Evolutionary conservation across 139 green algal species (phyloP), one percentile per base, ranked within the genome.

Genomic region (Chlorella ohadii): DNA sequence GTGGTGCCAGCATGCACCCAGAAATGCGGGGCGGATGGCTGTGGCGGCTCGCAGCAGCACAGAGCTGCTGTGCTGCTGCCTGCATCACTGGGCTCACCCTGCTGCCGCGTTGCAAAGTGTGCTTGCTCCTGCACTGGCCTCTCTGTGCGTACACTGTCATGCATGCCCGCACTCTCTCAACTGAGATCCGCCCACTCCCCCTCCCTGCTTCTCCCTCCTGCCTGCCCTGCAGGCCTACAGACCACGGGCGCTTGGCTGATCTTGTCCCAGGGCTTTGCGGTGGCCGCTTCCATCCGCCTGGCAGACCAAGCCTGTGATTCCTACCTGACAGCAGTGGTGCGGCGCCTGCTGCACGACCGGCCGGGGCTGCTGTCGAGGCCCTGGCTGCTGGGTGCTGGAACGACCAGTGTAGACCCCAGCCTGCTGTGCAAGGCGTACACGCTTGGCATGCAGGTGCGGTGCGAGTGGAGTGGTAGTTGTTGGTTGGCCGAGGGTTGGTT

Each of bases 221-320:
- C 59, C 63, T 33, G 27, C 63, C 63, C 28, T 38, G 70, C 70
- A 77, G 70, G 70, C 39, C 27, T 77, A 27, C 70, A 77, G 11
- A 77, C 70, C 70, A 77, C 70, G 1, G 70, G 70, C 11, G 39
- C 70, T 2, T 77, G 70, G 70, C 70, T 77, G 27, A 31, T 77
- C 22, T 59, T 77, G 7, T 59, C 39, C 27, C 70, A 77, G 28
- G 70, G 70, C 25, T 77, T 77, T 59, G 70, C 56, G 4, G 70
- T 77, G 27, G 70, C 70, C 0, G 70, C 41, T 2, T 57, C 70
- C 0, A 27, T 27, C 1, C 27, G 70, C 39, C 56, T n/a, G 25
- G 41, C 70, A 44, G 56, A 36, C 11, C 70, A 59, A 19, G 56
- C 39, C 39, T 77, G 70, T 16, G 28, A 28, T 16, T 36, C 11